Evolutionary conservation across 176 grass and related monocot genomes (phyloP).

Genomic region (Musa acuminata): DNA sequence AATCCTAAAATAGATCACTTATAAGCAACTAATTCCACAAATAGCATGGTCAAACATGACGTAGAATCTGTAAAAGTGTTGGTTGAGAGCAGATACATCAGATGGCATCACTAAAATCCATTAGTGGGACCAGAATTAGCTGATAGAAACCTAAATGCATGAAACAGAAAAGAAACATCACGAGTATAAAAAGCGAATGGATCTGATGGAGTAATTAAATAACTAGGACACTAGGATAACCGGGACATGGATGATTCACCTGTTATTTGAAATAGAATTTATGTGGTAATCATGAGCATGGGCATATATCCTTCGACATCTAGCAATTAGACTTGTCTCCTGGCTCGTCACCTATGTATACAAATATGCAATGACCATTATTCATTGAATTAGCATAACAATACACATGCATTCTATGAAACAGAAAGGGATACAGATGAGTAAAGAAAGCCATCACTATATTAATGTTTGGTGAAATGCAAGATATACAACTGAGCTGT

Average conservation of each 20-base stretch:
- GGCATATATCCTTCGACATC: constrained; percentile 74
- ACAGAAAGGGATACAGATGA: background rate
- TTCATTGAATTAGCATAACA: background rate
- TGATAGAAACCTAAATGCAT: background rate
- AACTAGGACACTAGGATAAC: background rate
- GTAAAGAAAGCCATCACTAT: background rate
- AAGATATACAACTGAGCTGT: no score
- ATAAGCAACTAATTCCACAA: no score
- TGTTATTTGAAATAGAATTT: constrained; percentile 98
- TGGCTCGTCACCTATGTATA: constrained; percentile 57
- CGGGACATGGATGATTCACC: constrained; percentile 23
- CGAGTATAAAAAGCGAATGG: background rate
- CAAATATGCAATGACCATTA: constrained; percentile 15
- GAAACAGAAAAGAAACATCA: background rate
- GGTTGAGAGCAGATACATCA: no score
- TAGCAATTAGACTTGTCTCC: constrained; percentile 66
- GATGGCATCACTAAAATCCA: background rate
- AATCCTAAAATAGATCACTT: no score
- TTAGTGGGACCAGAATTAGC: background rate
- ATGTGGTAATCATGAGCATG: constrained; percentile 99
- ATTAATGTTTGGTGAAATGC: no score
- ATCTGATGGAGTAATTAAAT: background rate
- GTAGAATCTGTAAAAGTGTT: no score
- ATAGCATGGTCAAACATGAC: no score
- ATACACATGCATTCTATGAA: background rate